These are phyloP conservation scores for Pseudogymnoascus sp. DNA, from an alignment of 2,329 filamentous ascomycete genomes.

Conservation along the genomic window DNA sequence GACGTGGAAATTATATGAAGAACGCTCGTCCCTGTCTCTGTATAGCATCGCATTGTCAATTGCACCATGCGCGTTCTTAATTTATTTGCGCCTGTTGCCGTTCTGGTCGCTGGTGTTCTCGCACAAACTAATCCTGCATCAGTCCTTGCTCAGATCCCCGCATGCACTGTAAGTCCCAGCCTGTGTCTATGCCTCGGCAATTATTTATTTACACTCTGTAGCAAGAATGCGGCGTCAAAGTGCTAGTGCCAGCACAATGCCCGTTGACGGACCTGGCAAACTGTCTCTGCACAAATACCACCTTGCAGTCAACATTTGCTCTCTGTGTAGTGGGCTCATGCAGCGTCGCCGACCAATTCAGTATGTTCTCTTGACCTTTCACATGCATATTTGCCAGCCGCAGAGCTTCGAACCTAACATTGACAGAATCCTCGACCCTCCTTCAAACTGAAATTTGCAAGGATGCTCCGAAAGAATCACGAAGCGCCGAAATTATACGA, in stretches of 20 bases:
- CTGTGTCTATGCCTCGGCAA: not conserved
- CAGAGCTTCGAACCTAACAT: not conserved
- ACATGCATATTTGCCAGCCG: not conserved
- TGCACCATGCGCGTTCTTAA: not conserved
- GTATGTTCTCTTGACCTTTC: conserved; percentile 10
- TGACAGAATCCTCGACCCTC: conserved; percentile 11
- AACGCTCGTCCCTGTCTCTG: not conserved
- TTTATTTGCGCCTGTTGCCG: not conserved
- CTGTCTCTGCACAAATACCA: conserved; percentile 18
- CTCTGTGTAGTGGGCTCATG: conserved; percentile 14
- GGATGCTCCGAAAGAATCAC: conserved; percentile 11
- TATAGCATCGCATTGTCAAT: not conserved
- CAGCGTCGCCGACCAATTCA: conserved; percentile 13
- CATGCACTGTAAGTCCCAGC: conserved; percentile 4
- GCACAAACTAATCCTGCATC: not conserved
- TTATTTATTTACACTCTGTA: not conserved
- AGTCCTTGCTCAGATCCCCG: conserved; percentile 1
- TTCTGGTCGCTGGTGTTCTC: not conserved
- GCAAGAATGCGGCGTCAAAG: conserved; percentile 7
- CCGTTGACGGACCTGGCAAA: conserved; percentile 4
- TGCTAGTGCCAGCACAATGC: not conserved
- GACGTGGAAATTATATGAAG: not conserved
- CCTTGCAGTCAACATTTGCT: conserved; percentile 13
- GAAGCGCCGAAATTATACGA: conserved; percentile 15
- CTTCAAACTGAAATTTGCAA: conserved; percentile 16